A percentile compares a stretch with the other conserved stretches of the same genome.
Evolutionary conservation across 805 yeast genomes (phyloP).

Genomic region (Groenewaldozyma salmanticensis): DNA sequence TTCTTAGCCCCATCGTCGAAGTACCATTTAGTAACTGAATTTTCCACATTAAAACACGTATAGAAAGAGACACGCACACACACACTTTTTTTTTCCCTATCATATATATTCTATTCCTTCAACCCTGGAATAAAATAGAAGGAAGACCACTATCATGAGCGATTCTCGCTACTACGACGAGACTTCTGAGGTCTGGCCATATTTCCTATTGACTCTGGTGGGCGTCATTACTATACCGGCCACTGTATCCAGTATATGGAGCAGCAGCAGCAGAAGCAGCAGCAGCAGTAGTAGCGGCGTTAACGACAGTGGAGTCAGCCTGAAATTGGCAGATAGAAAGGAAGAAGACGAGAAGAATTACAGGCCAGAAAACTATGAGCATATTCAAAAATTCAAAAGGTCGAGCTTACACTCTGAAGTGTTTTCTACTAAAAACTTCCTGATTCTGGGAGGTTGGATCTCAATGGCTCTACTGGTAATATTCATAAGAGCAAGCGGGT

Average conservation of each 20-base stretch:
- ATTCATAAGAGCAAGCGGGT: slow-evolving; percentile 29
- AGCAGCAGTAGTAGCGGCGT: slow-evolving; percentile 4
- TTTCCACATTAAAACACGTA: no score
- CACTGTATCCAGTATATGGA: slow-evolving; percentile 26
- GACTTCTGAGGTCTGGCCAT: slow-evolving; percentile 88
- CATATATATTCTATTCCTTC: not conserved
- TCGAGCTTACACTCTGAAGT: slow-evolving; percentile 18
- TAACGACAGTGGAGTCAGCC: no score
- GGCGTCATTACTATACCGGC: slow-evolving; percentile 60
- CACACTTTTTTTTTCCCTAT: no score
- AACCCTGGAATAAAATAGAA: not conserved
- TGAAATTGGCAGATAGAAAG: no score
- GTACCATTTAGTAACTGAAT: no score
- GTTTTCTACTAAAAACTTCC: slow-evolving; percentile 28
- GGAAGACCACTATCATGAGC: slow-evolving; percentile 29
- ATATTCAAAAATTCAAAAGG: slow-evolving; percentile 20
- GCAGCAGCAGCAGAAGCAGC: slow-evolving; percentile 15
- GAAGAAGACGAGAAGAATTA: slow-evolving; percentile 6
- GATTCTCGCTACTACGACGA: slow-evolving; percentile 73
- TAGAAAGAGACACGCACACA: no score
- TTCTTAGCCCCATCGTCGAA: no score
- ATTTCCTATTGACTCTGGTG: slow-evolving; percentile 65
- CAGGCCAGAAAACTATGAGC: slow-evolving; percentile 12
- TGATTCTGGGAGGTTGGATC: slow-evolving; percentile 51
- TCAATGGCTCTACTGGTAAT: slow-evolving; percentile 34